A percentile compares a stretch with the other conserved stretches of the same genome.
phyloP scores from a whole-genome alignment of 352 stramenopile genomes.

The Phytopythium ostracodes region DNA sequence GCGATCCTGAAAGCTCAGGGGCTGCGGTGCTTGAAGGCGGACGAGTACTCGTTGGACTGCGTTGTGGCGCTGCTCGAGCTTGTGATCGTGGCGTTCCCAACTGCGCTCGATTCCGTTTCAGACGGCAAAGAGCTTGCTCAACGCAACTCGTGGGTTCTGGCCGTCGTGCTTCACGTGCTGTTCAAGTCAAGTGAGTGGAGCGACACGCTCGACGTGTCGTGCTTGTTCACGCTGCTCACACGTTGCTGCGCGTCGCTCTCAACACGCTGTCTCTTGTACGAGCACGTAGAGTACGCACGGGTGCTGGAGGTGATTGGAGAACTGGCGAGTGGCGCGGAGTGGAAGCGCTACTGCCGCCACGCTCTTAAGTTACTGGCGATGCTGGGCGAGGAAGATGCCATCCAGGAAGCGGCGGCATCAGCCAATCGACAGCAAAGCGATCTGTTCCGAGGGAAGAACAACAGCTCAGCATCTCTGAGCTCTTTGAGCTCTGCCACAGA shows the following conservation, averaged over 20 bases:
- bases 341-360: conserved; percentile 32
- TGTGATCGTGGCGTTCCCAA: conserved; percentile 13
- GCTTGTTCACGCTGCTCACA: conserved; percentile 35
- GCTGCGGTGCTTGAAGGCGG: conserved; percentile 31
- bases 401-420: conserved; percentile 19
- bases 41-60: conserved; percentile 50
- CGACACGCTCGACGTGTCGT: conserved; percentile 41
- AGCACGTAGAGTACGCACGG: conserved; percentile 41
- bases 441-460: not conserved
- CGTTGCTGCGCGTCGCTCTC: conserved; percentile 31
- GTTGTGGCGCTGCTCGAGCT: conserved; percentile 51
- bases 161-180: conserved; percentile 43
- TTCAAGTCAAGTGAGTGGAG: conserved; percentile 29
- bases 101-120: not conserved
- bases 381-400: conserved; percentile 39
- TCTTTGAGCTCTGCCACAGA: not conserved
- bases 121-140: not conserved
- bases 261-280: conserved; percentile 32
- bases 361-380: conserved; percentile 35
- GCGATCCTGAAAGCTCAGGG: conserved; percentile 25
- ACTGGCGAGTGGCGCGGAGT: conserved; percentile 27
- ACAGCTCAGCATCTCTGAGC: conserved; percentile 1
- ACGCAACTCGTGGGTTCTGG: conserved; percentile 40
- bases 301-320: conserved; percentile 35
- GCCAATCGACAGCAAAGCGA: not conserved